A percentile compares a stretch with the other conserved stretches of the same genome.
Conservation (phyloP, 2,329 filamentous ascomycete species). For the Xylaria sp. region DNA sequence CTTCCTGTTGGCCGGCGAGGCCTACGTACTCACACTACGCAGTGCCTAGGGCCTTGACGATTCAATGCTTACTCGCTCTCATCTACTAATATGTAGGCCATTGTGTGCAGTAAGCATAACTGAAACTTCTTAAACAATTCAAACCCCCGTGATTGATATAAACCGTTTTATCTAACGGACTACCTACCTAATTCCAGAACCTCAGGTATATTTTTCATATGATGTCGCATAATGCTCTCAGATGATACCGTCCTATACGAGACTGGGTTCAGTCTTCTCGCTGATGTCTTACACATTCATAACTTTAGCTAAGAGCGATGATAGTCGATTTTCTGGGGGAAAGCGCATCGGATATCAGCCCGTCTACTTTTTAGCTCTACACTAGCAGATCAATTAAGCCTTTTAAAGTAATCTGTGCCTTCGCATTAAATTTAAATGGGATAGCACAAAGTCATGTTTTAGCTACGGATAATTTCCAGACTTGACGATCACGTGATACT, state of each 20-base stretch:
- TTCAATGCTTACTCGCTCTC: neutral
- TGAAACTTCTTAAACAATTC: neutral
- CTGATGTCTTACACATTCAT: neutral
- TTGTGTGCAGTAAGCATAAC: constrained; percentile 6
- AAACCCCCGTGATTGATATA: neutral
- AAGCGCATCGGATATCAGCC: too few relatives aligned
- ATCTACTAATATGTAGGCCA: neutral
- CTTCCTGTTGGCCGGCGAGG: neutral
- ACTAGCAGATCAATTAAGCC: too few relatives aligned
- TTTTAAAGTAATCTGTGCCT: too few relatives aligned
- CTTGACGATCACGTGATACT: too few relatives aligned
- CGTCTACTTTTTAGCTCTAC: too few relatives aligned
- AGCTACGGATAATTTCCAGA: too few relatives aligned
- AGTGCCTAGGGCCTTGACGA: neutral
- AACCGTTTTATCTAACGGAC: neutral
- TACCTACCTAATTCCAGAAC: neutral
- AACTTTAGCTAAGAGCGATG: too few relatives aligned
- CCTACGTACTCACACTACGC: neutral
- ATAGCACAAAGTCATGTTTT: too few relatives aligned
- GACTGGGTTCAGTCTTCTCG: neutral
- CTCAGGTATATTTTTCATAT: neutral
- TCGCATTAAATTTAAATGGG: too few relatives aligned
- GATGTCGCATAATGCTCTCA: neutral
- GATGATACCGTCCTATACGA: neutral
- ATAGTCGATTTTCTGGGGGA: neutral